Base-by-base conservation (phyloP, 2,329 filamentous ascomycete genomes). In the Fusarium verrucosum region DNA sequence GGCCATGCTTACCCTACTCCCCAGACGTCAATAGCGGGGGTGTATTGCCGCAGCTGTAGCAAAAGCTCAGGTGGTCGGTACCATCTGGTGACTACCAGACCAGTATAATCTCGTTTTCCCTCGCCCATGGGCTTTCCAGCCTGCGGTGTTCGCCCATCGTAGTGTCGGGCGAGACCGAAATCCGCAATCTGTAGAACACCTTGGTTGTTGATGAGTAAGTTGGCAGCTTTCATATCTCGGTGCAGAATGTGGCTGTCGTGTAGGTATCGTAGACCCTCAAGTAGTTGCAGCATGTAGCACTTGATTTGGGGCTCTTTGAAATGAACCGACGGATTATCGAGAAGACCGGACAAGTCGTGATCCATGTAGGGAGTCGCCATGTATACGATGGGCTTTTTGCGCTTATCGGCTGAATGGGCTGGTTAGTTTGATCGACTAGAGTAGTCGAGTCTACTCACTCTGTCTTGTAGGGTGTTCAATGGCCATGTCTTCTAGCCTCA, bases 331-430 rank as follows among this genome's bases (percentile, higher is more conserved):
- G 94, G 94, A 72, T 99, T 99, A 76, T 98, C 95, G 71, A 99
- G 88, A 26, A 99, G 87, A 40, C 95, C 95, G 10, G 94, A 96
- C n/a, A 99, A 85, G 78, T 99, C 95, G 79, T 99, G 95, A 71
- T 98, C 94, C 93, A 98, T 97, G 77, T 99, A 99, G 8, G 94
- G 95, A 40, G 90, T 97, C 47, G 96, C 94, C 95, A 99, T 99
- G 79, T 98, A 98, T 83, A 99, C 93, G 70, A 94, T 94, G 5
- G 90, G 89, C 58, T 89, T 87, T 77, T 92, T 93, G 69, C 89
- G 86, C 77, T 92, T 92, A 75, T 94, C 91, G 70, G 86, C 87
- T 89, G 71, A n/a, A 26, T 10, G 8, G 36, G 9, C 7, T 41
- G 14, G 45, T 71, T 16, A 69, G 70, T 35, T 36, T 22, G 10